phyloP scores from a whole-genome alignment of 805 yeast genomes.

The Martiniozyma abietophila region DNA sequence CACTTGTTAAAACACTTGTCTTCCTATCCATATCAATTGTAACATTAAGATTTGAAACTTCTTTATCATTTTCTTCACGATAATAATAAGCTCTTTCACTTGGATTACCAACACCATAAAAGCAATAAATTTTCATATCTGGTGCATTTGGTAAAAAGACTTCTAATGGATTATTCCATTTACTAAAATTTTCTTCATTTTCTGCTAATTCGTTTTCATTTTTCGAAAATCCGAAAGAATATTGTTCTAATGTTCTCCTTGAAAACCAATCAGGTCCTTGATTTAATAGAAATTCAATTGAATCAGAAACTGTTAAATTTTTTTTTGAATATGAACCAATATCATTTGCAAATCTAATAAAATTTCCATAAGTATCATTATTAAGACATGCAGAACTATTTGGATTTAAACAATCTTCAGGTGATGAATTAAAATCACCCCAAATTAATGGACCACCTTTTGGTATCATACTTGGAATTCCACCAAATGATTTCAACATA shows the following conservation, averaged over 20 bases:
- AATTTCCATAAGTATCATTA: slow-evolving; percentile 52
- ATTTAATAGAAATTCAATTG: slow-evolving; percentile 55
- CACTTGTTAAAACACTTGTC: slow-evolving; percentile 70
- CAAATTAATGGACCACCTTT: slow-evolving; percentile 88
- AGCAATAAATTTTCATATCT: slow-evolving; percentile 76
- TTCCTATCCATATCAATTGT: slow-evolving; percentile 60
- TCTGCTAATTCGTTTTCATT: slow-evolving; percentile 46
- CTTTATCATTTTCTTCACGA: slow-evolving; percentile 53
- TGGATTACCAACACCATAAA: slow-evolving; percentile 95
- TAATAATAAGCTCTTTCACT: slow-evolving; percentile 91
- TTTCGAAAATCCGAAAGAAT: slow-evolving; percentile 69
- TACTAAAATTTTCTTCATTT: slow-evolving; percentile 64
- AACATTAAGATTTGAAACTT: slow-evolving; percentile 46
- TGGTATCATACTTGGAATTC: slow-evolving; percentile 91
- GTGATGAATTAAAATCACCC: slow-evolving; percentile 65
- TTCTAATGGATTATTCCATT: slow-evolving; percentile 94
- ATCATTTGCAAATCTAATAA: slow-evolving; percentile 52
- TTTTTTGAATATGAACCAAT: slow-evolving; percentile 33
- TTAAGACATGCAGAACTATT: slow-evolving; percentile 12
- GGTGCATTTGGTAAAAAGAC: slow-evolving; percentile 91
- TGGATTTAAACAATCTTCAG: slow-evolving; percentile 45
- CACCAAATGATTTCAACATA: slow-evolving; percentile 83
- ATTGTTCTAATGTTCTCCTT: slow-evolving; percentile 55
- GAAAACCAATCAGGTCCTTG: slow-evolving; percentile 72
- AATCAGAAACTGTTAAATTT: slow-evolving; percentile 57